Evolutionary conservation across 495 filamentous ascomycete species (phyloP).

Genomic region (Jackrogersella multiformis): DNA sequence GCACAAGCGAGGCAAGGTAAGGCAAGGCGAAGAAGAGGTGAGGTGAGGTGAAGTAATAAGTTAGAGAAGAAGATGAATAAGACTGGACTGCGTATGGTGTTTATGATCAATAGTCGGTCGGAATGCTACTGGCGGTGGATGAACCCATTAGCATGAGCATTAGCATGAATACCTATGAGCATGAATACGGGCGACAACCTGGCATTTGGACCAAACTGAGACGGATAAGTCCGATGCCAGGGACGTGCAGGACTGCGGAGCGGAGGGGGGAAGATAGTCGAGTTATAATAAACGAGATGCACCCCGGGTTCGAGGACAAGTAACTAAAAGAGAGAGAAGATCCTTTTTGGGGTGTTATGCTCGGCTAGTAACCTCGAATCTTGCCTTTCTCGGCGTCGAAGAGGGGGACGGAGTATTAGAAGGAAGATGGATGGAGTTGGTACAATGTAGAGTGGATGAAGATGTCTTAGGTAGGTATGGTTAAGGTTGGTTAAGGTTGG

Average conservation of each 20-base stretch:
- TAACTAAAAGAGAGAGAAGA: conserved; percentile 18
- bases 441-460: conserved; percentile 11
- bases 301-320: conserved; percentile 20
- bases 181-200: conserved; percentile 34
- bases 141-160: conserved; percentile 31
- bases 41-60: not conserved
- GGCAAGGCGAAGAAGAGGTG: not conserved
- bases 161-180: too few relatives aligned
- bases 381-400: conserved; percentile 35
- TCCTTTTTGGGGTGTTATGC: conserved; percentile 1
- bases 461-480: conserved; percentile 11
- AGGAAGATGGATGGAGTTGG: conserved; percentile 11
- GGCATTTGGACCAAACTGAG: conserved; percentile 33
- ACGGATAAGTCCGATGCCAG: conserved; percentile 24
- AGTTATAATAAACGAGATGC: conserved; percentile 27
- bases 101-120: conserved; percentile 19
- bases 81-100: conserved; percentile 7
- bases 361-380: conserved; percentile 18
- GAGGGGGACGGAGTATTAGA: conserved; percentile 18
- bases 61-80: not conserved
- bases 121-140: conserved; percentile 34
- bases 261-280: conserved; percentile 1
- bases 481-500: conserved; percentile 10
- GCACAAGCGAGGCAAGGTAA: not conserved
- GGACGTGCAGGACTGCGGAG: conserved; percentile 16